Conservation (phyloP, 202 grass and related monocot species). For the Setaria viridis region DNA sequence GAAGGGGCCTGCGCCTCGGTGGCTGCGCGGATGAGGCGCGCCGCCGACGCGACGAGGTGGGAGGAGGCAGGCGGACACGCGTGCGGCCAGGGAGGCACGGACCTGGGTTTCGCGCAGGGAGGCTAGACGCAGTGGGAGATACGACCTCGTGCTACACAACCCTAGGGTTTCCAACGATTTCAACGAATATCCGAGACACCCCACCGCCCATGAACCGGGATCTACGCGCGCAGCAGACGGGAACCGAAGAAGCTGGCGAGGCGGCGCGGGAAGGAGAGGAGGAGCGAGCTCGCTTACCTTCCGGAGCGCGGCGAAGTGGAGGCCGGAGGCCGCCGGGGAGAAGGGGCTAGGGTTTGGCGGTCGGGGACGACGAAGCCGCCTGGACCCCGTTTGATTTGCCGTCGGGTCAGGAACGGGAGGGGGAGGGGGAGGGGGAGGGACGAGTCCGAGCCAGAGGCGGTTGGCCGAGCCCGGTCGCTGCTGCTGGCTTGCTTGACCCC, state of each 20-base stretch:
- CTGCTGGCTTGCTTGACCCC: background rate
- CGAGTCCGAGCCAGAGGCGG: background rate
- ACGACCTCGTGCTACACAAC: background rate
- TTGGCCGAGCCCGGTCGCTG: background rate
- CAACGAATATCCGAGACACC: background rate
- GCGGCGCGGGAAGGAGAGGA: background rate
- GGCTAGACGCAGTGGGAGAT: background rate
- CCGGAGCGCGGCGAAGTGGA: background rate
- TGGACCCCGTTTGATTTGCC: constrained; percentile 8
- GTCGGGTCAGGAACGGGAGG: background rate
- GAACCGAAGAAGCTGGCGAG: background rate
- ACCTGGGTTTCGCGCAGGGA: background rate
- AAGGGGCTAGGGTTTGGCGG: constrained; percentile 38
- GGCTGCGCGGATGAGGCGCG: too few species aligned
- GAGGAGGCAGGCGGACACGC: background rate
- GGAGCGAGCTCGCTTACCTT: constrained; percentile 11
- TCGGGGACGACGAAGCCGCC: constrained; percentile 7
- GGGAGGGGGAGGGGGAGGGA: background rate
- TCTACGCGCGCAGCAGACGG: background rate
- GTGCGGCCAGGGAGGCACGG: background rate
- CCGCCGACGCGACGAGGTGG: background rate
- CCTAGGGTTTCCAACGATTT: constrained; percentile 1
- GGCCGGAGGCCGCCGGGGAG: constrained; percentile 11
- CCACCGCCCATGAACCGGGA: background rate
- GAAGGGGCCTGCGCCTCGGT: too few species aligned